Conservation (phyloP, 2,329 filamentous ascomycete species). For the Aspergillus ibericus region DNA sequence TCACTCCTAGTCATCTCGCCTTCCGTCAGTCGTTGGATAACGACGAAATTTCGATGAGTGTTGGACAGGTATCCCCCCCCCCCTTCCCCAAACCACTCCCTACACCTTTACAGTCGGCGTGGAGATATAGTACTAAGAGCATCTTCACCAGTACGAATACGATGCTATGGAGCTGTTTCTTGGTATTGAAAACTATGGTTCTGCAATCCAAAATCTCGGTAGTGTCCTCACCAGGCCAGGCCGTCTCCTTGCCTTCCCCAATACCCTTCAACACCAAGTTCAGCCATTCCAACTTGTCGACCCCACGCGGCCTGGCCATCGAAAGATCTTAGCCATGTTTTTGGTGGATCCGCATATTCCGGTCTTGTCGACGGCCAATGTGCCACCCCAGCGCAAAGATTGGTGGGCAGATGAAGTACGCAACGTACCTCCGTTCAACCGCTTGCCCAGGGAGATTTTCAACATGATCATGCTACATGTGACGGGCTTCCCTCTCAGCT, state of each 20-base stretch:
- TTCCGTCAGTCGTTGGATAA: conserved; percentile 46
- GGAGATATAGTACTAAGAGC: not conserved
- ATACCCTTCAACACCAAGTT: conserved; percentile 52
- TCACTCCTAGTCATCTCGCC: conserved; percentile 53
- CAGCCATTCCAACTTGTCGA: conserved; percentile 53
- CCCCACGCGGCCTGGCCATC: conserved; percentile 53
- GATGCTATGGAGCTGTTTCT: conserved; percentile 1
- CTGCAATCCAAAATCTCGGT: conserved; percentile 14
- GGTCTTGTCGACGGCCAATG: conserved; percentile 54
- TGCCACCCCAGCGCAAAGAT: conserved; percentile 52
- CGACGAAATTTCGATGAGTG: not conserved
- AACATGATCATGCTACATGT: not conserved
- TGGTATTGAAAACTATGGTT: conserved; percentile 14
- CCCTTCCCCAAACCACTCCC: no score
- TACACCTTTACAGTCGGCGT: not conserved
- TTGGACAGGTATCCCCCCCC: not conserved
- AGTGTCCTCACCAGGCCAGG: conserved; percentile 6
- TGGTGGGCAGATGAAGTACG: conserved; percentile 42
- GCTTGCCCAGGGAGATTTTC: not conserved
- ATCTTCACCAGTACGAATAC: conserved; percentile 3
- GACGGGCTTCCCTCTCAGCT: not conserved
- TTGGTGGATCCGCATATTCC: conserved; percentile 57
- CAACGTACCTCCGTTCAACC: not conserved
- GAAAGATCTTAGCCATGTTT: conserved; percentile 59
- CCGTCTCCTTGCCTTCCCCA: conserved; percentile 13